Base-by-base conservation (phyloP, 768 basidiomycete genomes). In the Termitomyces titanicus region DNA sequence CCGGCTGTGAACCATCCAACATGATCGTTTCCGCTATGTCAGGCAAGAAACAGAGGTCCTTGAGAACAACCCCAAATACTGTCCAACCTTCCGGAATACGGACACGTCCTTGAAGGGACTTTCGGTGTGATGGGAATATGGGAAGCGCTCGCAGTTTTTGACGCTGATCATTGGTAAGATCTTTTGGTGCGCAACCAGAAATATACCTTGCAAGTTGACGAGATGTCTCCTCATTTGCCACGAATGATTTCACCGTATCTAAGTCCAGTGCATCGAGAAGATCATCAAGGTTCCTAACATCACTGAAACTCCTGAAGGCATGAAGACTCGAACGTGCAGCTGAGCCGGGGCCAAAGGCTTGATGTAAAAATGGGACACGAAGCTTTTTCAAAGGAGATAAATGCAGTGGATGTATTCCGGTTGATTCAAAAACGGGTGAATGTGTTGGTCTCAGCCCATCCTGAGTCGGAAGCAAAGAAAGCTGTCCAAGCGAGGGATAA, bases 381-480 rank as follows among this genome's bases (percentile, higher is more conserved):
- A 77, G 54, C 8, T 52, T 39, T 33, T 63, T 58, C 13, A 78
- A 62, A 7, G 62, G 52, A 2, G 52, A 39, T 2, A 66, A 51
- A 10, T 65, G 56, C 1, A 48, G 24, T 0, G 66, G 64, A 38
- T 71, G 67, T 2, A 62, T 60, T 13, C 59, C 64, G 0, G 56
- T 44, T 0, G 62, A 51, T 6, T 62, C 58, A 54, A 77, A 78
- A 3, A 77, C 56, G 0, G 64, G 53, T 0, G 61, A 51, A 0
- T 63, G 55, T 2, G 64, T 61, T 1, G 61, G 59, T 29, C 64
- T 64, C 1, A 76, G 52, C 7, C 70, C 69, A 6, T 59, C 54
- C 15, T 60, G 61, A 0, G 73, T 70, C 1, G 77, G 78, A 6
- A 79, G 61, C 11, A 78, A 58, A 29, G 60, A 65, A 1, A 71